phyloP scores from a whole-genome alignment of 352 stramenopile genomes.

The Nothophytophthora sp. region DNA sequence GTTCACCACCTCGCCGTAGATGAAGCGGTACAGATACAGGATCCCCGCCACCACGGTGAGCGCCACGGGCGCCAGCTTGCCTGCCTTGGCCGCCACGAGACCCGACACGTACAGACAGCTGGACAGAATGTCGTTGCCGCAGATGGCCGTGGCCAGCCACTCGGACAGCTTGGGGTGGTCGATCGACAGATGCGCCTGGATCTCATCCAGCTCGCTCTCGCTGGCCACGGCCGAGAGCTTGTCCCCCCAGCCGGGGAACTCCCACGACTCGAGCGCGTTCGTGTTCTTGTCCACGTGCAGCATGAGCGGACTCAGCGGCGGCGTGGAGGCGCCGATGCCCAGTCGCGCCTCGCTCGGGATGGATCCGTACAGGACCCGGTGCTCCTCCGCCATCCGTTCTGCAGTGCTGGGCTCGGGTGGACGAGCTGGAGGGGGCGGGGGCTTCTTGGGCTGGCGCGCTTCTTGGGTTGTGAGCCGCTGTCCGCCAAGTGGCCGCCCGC shows the following conservation, averaged over 20 bases:
- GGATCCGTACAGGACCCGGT: conserved; percentile 51
- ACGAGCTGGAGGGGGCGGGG: not conserved
- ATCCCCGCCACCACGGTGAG: conserved; percentile 90
- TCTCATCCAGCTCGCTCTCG: conserved; percentile 67
- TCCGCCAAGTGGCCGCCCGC: too few species aligned
- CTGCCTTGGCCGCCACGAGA: conserved; percentile 84
- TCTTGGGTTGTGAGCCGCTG: too few species aligned
- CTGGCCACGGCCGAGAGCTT: conserved; percentile 60
- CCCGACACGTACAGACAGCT: conserved; percentile 92
- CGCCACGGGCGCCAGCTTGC: conserved; percentile 90
- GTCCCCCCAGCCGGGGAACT: conserved; percentile 85
- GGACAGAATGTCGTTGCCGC: conserved; percentile 95
- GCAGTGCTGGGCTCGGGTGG: conserved; percentile 9
- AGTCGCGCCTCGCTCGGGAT: conserved; percentile 46
- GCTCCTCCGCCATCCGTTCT: conserved; percentile 28
- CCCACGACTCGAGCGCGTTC: conserved; percentile 79
- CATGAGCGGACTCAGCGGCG: conserved; percentile 68
- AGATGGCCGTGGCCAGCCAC: conserved; percentile 94
- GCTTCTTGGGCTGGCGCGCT: too few species aligned
- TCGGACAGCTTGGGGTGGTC: conserved; percentile 89
- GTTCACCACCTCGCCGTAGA: conserved; percentile 94
- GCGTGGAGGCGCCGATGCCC: conserved; percentile 35
- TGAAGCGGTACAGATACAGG: conserved; percentile 91
- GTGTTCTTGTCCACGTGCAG: conserved; percentile 71
- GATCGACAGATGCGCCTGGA: conserved; percentile 72